Evolutionary conservation across 352 stramenopile genomes (phyloP), one percentile per base, ranked within the genome.

Genomic region (Pilasporangium apinafurcum): DNA sequence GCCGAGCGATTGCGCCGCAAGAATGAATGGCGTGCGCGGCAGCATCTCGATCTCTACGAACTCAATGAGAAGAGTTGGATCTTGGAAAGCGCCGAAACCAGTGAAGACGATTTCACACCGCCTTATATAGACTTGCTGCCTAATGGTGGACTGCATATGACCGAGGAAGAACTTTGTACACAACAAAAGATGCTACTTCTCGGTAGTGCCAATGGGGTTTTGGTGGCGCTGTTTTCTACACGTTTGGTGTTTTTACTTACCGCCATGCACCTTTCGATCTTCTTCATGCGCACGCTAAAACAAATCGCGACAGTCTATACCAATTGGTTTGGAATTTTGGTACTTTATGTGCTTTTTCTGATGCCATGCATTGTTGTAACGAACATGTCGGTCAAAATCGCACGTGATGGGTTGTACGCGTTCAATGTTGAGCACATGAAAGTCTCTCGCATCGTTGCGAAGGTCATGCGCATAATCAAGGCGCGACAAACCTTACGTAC

Each of bases 391-490:
- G 66, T 73, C 8, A 56, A 61, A 28, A 89, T 89, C 25, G 76
- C 76, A 1, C 62, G 70, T 1, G 73, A 89, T 31, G 73, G 68
- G 4, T 49, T 89, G 9, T 76, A 85, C 34, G 68, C 68, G 10
- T 89, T 89, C 58, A 86, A 83, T 40, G 68, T 89, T 17, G 73
- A 89, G 58, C 65, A 84, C 42, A 72, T 89, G 59, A 89, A 89
- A 46, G 58, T 61, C 5, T 65, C 68, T 16, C 66, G 65, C 24
- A 63, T 83, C n/a, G 78, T 89, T 20, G 56, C 62, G 8, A 77
- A 82, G 50, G 73, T 89, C 24, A 75, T 78, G 41, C 73, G 76
- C 3, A 56, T 79, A 12, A 35, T 86, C 8, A 76, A 75, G 27
- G 76, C 73, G n/a, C 62, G 70, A 17, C 72, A 83, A 37, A 89